These are phyloP conservation scores for Sporothrix inflata DNA, from an alignment of 2,329 filamentous ascomycete species.

Conservation along the genomic window DNA sequence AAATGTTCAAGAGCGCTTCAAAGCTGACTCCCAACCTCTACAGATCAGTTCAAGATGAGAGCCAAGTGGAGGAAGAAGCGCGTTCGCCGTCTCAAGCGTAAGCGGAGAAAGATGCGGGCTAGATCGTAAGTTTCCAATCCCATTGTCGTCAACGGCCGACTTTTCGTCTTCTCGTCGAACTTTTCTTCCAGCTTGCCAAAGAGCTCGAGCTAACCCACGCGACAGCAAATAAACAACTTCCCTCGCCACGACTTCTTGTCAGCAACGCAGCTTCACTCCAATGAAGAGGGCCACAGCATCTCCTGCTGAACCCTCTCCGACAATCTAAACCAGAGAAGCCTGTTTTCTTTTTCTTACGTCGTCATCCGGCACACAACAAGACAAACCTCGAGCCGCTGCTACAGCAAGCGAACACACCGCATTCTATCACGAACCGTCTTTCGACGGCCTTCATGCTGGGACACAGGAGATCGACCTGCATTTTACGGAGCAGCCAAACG, in stretches of 20 bases:
- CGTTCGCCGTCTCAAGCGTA: conserved; percentile 97
- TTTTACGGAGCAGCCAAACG: conserved; percentile 18
- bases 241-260: conserved; percentile 31
- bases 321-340: conserved; percentile 9
- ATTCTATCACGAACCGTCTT: background rate
- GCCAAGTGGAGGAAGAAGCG: conserved; percentile 99
- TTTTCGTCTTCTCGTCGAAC: background rate
- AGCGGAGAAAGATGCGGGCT: conserved; percentile 99
- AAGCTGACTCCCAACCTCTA: conserved; percentile 31
- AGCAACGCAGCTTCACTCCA: conserved; percentile 28
- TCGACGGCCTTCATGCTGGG: too few species aligned
- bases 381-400: conserved; percentile 7
- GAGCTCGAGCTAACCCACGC: conserved; percentile 20
- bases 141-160: background rate
- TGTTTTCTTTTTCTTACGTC: background rate
- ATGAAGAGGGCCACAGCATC: conserved; percentile 16
- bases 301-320: background rate
- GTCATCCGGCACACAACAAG: conserved; percentile 20
- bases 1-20: background rate
- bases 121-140: conserved; percentile 72
- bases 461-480: conserved; percentile 19
- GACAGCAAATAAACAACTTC: conserved; percentile 32
- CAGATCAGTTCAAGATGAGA: conserved; percentile 68
- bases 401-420: conserved; percentile 19
- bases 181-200: background rate